Evolutionary conservation across 2,329 filamentous ascomycete species (phyloP).

Genomic region (Coniochaeta sp.): DNA sequence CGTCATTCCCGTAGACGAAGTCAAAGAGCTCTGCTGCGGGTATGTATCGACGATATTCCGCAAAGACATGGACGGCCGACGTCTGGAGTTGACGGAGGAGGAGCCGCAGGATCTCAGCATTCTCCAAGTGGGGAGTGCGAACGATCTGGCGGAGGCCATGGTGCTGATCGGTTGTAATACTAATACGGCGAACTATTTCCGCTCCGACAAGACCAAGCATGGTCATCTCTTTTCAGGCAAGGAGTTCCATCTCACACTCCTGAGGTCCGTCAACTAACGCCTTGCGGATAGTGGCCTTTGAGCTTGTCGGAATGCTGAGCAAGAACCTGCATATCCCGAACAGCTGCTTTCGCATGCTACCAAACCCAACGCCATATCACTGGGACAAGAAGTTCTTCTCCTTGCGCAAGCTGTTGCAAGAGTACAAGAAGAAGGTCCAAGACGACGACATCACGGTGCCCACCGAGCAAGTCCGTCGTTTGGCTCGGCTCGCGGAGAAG

Average conservation of each 20-base stretch:
- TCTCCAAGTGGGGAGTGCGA: conserved; percentile 39
- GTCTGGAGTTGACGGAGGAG: conserved; percentile 29
- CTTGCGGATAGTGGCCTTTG: conserved; percentile 40
- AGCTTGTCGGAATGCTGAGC: conserved; percentile 51
- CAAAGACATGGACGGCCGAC: conserved; percentile 27
- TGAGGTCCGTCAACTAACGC: conserved; percentile 9
- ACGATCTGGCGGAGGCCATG: conserved; percentile 45
- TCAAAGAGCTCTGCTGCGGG: conserved; percentile 50
- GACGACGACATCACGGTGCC: conserved; percentile 7
- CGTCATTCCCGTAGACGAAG: conserved; percentile 43
- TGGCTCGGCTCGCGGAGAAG: conserved; percentile 16
- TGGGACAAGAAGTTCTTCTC: conserved; percentile 45
- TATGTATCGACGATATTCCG: conserved; percentile 47
- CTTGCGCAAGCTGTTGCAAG: conserved; percentile 31
- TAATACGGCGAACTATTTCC: conserved; percentile 39
- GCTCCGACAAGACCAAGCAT: conserved; percentile 24
- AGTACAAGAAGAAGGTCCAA: conserved; percentile 25
- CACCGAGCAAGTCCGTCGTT: not conserved
- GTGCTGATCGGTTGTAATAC: conserved; percentile 46
- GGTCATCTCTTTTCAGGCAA: conserved; percentile 44
- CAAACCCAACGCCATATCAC: conserved; percentile 47
- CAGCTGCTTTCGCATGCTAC: conserved; percentile 44
- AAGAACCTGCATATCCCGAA: conserved; percentile 40
- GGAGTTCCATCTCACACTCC: conserved; percentile 5
- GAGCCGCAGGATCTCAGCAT: conserved; percentile 33